Percentiles rank a stretch among this genome's conserved stretches.
Evolutionary conservation across 1,284 basidiomycete genomes (phyloP).

Genomic region (Trichosporon coremiiforme): DNA sequence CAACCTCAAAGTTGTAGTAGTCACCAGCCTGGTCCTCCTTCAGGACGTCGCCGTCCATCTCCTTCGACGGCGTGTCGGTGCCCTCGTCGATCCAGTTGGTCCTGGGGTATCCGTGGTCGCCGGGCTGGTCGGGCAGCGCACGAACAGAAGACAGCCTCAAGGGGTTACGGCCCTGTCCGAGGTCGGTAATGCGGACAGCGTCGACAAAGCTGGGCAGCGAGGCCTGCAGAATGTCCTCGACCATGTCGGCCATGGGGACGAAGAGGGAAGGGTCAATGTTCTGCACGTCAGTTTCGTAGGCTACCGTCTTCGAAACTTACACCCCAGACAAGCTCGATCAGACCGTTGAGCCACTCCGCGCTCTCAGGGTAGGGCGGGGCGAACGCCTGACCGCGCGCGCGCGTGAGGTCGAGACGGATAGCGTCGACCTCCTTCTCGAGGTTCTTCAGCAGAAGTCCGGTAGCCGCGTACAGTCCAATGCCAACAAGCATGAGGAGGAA

Average conservation of each 20-base stretch:
- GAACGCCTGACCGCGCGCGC: slow-evolving; percentile 61
- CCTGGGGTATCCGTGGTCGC: slow-evolving; percentile 61
- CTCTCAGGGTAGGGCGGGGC: slow-evolving; percentile 61
- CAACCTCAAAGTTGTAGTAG: slow-evolving; percentile 71
- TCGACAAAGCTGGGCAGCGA: slow-evolving; percentile 71
- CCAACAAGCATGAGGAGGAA: slow-evolving; percentile 59
- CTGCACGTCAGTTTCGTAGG: slow-evolving; percentile 69
- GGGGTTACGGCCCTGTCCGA: slow-evolving; percentile 69
- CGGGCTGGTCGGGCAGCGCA: slow-evolving; percentile 64
- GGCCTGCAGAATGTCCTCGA: slow-evolving; percentile 70
- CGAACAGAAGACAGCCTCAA: slow-evolving; percentile 67
- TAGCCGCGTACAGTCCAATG: slow-evolving; percentile 52
- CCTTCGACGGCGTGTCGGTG: slow-evolving; percentile 46
- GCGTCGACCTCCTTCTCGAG: slow-evolving; percentile 62
- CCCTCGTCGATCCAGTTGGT: slow-evolving; percentile 62
- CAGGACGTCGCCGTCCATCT: slow-evolving; percentile 53
- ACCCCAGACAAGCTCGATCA: slow-evolving; percentile 58
- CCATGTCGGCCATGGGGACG: slow-evolving; percentile 61
- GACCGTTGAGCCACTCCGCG: slow-evolving; percentile 67
- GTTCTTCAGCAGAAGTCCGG: slow-evolving; percentile 56
- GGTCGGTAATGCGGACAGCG: slow-evolving; percentile 73
- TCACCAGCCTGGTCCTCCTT: slow-evolving; percentile 60
- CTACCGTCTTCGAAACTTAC: slow-evolving; percentile 59
- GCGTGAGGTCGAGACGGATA: slow-evolving; percentile 59
- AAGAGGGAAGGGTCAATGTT: slow-evolving; percentile 59